Conservation (phyloP, 1,284 basidiomycete species). For the Puccinia triticina region DNA sequence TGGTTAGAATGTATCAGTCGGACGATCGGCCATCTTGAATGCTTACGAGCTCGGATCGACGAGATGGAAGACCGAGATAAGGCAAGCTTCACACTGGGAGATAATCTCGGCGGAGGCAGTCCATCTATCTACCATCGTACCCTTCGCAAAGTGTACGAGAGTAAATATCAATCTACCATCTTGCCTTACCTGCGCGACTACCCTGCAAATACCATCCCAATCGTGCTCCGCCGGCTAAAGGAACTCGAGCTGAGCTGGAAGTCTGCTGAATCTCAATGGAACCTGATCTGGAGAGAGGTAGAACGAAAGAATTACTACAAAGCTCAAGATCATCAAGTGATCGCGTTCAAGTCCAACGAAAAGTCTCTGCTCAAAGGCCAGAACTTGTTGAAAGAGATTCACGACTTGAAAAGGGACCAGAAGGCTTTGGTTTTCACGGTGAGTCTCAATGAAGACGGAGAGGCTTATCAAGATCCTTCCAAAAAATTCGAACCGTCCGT, state of each 20-base stretch:
- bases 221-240: slow-evolving; percentile 42
- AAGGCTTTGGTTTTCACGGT: slow-evolving; percentile 26
- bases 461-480: not conserved
- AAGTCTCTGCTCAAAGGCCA: slow-evolving; percentile 48
- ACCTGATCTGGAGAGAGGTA: slow-evolving; percentile 51
- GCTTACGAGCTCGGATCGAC: slow-evolving; percentile 38
- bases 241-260: slow-evolving; percentile 50
- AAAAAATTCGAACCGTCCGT: slow-evolving; percentile 4
- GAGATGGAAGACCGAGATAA: slow-evolving; percentile 39
- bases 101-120: slow-evolving; percentile 49
- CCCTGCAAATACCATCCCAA: slow-evolving; percentile 45
- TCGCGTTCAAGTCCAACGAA: slow-evolving; percentile 49
- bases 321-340: slow-evolving; percentile 51
- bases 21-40: slow-evolving; percentile 51
- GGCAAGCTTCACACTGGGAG: slow-evolving; percentile 32
- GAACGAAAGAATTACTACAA: slow-evolving; percentile 51
- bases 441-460: slow-evolving; percentile 13
- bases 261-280: slow-evolving; percentile 51
- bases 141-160: slow-evolving; percentile 42
- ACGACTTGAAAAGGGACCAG: slow-evolving; percentile 40
- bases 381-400: slow-evolving; percentile 48
- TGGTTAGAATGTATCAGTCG: slow-evolving; percentile 51
- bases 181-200: slow-evolving; percentile 47
- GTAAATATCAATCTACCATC: slow-evolving; percentile 42
- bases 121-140: slow-evolving; percentile 52